Conservation (phyloP, 371 early-diverging fungal species). For the Zychaea mexicana region DNA sequence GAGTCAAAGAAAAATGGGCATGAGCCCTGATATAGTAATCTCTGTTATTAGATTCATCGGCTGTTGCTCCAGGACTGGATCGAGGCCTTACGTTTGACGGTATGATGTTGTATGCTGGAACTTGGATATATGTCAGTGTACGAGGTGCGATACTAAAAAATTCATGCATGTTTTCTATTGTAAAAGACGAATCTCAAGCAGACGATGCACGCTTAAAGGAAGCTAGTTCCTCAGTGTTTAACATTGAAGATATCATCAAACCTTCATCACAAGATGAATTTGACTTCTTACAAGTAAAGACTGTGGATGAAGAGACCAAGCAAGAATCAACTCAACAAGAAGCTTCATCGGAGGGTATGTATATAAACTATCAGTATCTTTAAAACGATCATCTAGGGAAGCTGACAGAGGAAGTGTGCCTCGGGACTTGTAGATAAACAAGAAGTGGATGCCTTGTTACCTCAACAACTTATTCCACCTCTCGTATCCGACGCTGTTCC, state of each 20-base stretch:
- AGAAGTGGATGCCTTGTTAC: conserved; percentile 46
- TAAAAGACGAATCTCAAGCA: neutral
- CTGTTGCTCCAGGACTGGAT: conserved; percentile 68
- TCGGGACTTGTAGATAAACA: too few relatives aligned
- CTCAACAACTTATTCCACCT: conserved; percentile 16
- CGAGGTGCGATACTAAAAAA: neutral
- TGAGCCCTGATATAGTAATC: neutral
- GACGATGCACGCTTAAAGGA: conserved; percentile 9
- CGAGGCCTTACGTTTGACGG: conserved; percentile 59
- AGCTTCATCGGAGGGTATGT: conserved; percentile 4
- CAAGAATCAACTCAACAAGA: neutral
- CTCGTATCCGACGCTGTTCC: conserved; percentile 6
- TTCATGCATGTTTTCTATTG: neutral
- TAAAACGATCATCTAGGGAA: too few relatives aligned
- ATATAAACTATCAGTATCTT: too few relatives aligned
- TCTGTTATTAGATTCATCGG: conserved; percentile 14
- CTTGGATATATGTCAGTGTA: neutral
- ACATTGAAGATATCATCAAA: conserved; percentile 62
- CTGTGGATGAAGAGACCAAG: conserved; percentile 7
- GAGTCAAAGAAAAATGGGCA: neutral
- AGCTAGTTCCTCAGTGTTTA: conserved; percentile 35
- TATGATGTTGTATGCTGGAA: neutral
- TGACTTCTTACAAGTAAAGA: conserved; percentile 45
- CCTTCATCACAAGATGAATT: conserved; percentile 38
- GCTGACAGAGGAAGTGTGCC: too few relatives aligned